Conservation (phyloP, 257 asterid genomes). For the Linderniella brevidens region DNA sequence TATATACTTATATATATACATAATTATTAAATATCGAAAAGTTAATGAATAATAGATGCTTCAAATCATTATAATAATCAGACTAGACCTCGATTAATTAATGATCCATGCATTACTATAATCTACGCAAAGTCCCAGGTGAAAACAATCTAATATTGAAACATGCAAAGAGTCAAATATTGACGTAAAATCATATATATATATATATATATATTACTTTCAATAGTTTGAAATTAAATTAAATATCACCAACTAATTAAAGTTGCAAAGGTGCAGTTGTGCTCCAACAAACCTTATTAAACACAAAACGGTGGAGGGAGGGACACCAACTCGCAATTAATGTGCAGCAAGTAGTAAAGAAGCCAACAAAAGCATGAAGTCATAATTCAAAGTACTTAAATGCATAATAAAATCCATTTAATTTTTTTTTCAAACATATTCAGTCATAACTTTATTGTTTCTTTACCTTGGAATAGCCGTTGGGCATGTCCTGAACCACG, state of each 20-base stretch:
- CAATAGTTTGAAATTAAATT: not conserved
- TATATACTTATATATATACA: too few species aligned
- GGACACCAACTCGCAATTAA: constrained; percentile 23
- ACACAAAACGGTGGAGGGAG: constrained; percentile 15
- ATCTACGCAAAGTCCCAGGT: too few species aligned
- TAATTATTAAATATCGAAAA: too few species aligned
- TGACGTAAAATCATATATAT: too few species aligned
- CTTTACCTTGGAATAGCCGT: constrained; percentile 77
- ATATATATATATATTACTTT: too few species aligned
- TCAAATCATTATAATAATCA: constrained; percentile 27
- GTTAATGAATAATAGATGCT: constrained; percentile 27
- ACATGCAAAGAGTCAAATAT: too few species aligned
- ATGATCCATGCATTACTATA: too few species aligned
- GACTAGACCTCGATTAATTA: constrained; percentile 22
- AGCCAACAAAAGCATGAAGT: not conserved
- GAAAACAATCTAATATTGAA: too few species aligned
- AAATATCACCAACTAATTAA: not conserved
- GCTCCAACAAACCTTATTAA: constrained; percentile 37
- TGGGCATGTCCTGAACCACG: constrained; percentile 88
- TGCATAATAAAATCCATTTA: not conserved
- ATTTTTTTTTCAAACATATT: not conserved
- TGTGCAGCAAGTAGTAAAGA: constrained; percentile 8
- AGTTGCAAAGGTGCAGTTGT: constrained; percentile 11
- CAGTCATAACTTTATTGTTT: not conserved
- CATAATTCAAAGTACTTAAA: not conserved